phyloP scores from a whole-genome alignment of 805 yeast species.

The Candida jianshihensis region DNA sequence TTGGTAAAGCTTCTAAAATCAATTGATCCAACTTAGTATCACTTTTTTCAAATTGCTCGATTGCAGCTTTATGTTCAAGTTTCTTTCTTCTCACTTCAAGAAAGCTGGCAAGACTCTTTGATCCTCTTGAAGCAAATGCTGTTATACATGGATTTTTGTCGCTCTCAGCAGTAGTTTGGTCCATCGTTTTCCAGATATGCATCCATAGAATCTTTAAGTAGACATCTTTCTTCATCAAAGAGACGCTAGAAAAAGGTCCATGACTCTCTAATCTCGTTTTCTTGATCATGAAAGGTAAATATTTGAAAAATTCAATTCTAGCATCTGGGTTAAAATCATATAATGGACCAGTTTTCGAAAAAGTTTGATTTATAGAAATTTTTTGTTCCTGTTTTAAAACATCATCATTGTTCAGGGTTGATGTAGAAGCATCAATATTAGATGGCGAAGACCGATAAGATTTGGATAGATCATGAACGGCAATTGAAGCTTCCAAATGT shows the following conservation, averaged over 20 bases:
- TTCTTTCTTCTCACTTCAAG: constrained; percentile 11
- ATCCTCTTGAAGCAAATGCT: not conserved
- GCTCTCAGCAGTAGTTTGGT: not conserved
- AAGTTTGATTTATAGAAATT: too few relatives aligned
- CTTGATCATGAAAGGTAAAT: constrained; percentile 34
- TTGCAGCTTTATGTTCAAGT: constrained; percentile 2
- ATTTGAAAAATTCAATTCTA: constrained; percentile 35
- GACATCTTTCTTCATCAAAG: constrained; percentile 42
- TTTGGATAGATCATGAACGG: constrained; percentile 26
- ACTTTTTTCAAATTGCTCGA: not conserved
- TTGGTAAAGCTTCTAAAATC: constrained; percentile 14
- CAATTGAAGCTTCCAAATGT: constrained; percentile 39
- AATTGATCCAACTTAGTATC: constrained; percentile 5
- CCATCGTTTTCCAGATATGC: constrained; percentile 15
- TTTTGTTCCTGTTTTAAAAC: too few relatives aligned
- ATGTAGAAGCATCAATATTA: not conserved
- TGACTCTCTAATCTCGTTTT: constrained; percentile 36
- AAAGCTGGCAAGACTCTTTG: constrained; percentile 5
- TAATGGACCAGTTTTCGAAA: not conserved
- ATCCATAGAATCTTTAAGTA: constrained; percentile 30
- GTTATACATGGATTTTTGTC: not conserved
- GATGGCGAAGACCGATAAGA: constrained; percentile 1
- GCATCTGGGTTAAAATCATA: constrained; percentile 26
- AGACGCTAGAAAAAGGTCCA: constrained; percentile 47
- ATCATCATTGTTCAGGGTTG: too few relatives aligned